Conservation (phyloP, 139 green algal species). For the Chlorella sp. region DNA sequence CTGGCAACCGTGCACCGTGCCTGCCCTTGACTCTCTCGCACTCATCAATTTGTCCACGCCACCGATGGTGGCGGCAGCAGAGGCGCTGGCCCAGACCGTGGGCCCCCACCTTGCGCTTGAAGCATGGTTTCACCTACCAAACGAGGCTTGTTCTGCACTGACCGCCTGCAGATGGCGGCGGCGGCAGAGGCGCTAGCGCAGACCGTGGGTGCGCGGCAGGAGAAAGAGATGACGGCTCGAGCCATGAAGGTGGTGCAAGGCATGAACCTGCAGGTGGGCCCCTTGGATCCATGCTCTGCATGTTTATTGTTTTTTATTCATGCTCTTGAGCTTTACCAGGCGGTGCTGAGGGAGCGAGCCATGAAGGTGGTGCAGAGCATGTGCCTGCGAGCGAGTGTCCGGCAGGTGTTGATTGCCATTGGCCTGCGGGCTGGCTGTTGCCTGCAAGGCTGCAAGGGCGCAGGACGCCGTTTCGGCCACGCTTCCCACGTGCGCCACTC, state of each 20-base stretch:
- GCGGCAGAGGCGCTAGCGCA: background rate
- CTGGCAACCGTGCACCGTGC: too few species aligned
- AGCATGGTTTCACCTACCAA: background rate
- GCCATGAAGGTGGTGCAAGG: background rate
- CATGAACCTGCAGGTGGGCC: background rate
- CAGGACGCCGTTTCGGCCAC: too few species aligned
- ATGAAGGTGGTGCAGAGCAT: background rate
- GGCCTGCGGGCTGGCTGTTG: background rate
- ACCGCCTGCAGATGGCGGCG: background rate
- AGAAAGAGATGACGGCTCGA: background rate
- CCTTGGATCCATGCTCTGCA: too few species aligned
- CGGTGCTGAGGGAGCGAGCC: too few species aligned
- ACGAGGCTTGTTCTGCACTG: background rate
- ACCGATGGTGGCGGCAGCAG: background rate
- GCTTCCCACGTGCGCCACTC: too few species aligned
- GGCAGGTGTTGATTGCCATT: background rate
- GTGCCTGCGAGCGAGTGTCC: background rate
- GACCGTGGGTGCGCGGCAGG: background rate
- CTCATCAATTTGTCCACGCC: too few species aligned
- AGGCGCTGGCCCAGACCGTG: background rate
- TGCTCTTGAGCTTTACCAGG: too few species aligned
- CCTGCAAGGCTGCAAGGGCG: too few species aligned
- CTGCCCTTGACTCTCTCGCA: too few species aligned
- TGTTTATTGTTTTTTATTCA: too few species aligned
- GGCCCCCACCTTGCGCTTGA: background rate